phyloP scores from a whole-genome alignment of 345 rosid genomes.

The Pistacia atlantica region DNA sequence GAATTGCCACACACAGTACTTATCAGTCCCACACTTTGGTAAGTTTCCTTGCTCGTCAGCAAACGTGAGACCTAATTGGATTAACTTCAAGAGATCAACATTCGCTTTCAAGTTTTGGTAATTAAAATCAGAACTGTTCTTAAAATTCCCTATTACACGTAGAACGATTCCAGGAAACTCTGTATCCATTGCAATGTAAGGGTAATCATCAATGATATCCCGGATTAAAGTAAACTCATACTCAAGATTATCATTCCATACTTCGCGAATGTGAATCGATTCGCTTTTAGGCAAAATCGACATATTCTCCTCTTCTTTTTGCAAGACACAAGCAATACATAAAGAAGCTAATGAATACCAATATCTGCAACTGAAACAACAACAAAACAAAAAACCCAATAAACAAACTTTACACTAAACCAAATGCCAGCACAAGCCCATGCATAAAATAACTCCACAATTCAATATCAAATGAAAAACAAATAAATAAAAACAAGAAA shows the following conservation, averaged over 20 bases:
- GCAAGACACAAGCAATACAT: constrained; percentile 8
- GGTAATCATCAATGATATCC: constrained; percentile 56
- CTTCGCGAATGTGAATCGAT: constrained; percentile 66
- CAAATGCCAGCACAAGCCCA: not conserved
- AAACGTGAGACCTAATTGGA: constrained; percentile 76
- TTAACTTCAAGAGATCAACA: constrained; percentile 72
- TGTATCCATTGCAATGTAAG: constrained; percentile 78
- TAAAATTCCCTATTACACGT: constrained; percentile 52
- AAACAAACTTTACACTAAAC: not conserved
- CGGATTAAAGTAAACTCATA: constrained; percentile 52
- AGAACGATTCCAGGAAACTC: constrained; percentile 78
- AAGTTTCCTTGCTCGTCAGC: constrained; percentile 67
- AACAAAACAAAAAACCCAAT: constrained; percentile 11
- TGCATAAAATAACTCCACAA: not conserved
- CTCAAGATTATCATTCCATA: constrained; percentile 65
- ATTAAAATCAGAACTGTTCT: constrained; percentile 49
- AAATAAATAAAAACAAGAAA: not conserved
- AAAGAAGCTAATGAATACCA: constrained; percentile 2
- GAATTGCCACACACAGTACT: constrained; percentile 75
- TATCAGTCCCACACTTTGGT: constrained; percentile 63
- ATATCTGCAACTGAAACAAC: constrained; percentile 25
- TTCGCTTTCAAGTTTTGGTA: constrained; percentile 63
- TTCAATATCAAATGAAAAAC: not conserved
- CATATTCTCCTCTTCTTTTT: constrained; percentile 32
- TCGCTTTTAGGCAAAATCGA: constrained; percentile 56